These are phyloP conservation scores for Exophiala calicioides DNA, from an alignment of 2,329 filamentous ascomycete species.

Conservation along the genomic window DNA sequence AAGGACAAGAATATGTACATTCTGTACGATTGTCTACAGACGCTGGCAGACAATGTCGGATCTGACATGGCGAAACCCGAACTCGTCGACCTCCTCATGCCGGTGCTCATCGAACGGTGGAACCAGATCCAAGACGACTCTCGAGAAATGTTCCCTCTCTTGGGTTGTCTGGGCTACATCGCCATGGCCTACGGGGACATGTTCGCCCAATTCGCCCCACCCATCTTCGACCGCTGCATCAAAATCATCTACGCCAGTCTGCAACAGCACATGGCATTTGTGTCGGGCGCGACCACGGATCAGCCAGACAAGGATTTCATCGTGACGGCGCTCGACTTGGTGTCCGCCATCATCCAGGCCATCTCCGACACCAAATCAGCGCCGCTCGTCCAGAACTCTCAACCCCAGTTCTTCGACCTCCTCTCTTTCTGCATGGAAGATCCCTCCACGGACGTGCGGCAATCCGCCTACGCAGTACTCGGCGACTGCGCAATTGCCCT, in stretches of 20 bases:
- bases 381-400: constrained; percentile 72
- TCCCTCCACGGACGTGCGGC: constrained; percentile 83
- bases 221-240: constrained; percentile 85
- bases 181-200: constrained; percentile 78
- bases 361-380: constrained; percentile 71
- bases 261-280: constrained; percentile 72
- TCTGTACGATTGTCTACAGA: constrained; percentile 97
- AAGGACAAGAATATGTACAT: constrained; percentile 99
- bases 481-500: constrained; percentile 95
- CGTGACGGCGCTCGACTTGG: constrained; percentile 87
- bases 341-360: constrained; percentile 91
- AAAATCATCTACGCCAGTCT: constrained; percentile 90
- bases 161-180: constrained; percentile 96
- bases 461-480: constrained; percentile 91
- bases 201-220: constrained; percentile 81
- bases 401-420: constrained; percentile 86
- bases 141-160: constrained; percentile 85
- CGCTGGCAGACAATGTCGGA: constrained; percentile 87
- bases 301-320: constrained; percentile 94
- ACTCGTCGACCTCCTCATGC: constrained; percentile 86
- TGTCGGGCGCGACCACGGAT: constrained; percentile 68
- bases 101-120: constrained; percentile 85
- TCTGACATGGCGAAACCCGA: constrained; percentile 76
- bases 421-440: constrained; percentile 92
- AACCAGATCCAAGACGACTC: constrained; percentile 84